Conservation (phyloP, 495 filamentous ascomycete genomes). For the Terfezia boudieri region DNA sequence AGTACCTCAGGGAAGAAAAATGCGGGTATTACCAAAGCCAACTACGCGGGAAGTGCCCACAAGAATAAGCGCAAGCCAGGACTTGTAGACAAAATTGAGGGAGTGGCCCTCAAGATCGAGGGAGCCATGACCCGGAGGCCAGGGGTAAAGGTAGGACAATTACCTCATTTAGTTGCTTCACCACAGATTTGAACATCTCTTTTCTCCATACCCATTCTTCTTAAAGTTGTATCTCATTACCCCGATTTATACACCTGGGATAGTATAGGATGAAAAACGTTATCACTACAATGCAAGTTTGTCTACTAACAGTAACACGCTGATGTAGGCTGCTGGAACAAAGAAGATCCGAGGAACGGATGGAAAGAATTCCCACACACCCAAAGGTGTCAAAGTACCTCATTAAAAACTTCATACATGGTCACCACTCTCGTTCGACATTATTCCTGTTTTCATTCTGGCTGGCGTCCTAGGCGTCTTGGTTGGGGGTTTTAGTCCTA, state of each 20-base stretch:
- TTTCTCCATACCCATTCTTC: too few relatives aligned
- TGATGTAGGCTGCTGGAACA: conserved; percentile 18
- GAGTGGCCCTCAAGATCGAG: conserved; percentile 19
- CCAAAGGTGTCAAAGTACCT: neutral
- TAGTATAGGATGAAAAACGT: too few relatives aligned
- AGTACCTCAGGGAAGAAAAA: neutral
- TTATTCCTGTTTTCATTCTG: too few relatives aligned
- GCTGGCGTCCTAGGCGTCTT: too few relatives aligned
- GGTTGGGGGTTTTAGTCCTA: too few relatives aligned
- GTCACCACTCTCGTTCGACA: too few relatives aligned
- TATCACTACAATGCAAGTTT: too few relatives aligned
- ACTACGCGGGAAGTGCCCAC: neutral
- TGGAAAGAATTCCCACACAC: conserved; percentile 10
- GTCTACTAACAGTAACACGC: too few relatives aligned
- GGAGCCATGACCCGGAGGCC: conserved; percentile 17
- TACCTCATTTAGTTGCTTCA: neutral
- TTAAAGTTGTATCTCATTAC: too few relatives aligned
- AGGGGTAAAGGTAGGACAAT: conserved; percentile 12
- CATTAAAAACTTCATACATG: too few relatives aligned
- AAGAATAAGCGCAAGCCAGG: conserved; percentile 20
- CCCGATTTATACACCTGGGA: too few relatives aligned
- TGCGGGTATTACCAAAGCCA: neutral
- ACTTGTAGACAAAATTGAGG: conserved; percentile 19
- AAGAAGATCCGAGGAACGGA: conserved; percentile 21
- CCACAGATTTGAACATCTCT: too few relatives aligned